Evolutionary conservation across 179 eudicot genomes (phyloP), one percentile per base, ranked within the genome.

Genomic region (Gypsophila paniculata): DNA sequence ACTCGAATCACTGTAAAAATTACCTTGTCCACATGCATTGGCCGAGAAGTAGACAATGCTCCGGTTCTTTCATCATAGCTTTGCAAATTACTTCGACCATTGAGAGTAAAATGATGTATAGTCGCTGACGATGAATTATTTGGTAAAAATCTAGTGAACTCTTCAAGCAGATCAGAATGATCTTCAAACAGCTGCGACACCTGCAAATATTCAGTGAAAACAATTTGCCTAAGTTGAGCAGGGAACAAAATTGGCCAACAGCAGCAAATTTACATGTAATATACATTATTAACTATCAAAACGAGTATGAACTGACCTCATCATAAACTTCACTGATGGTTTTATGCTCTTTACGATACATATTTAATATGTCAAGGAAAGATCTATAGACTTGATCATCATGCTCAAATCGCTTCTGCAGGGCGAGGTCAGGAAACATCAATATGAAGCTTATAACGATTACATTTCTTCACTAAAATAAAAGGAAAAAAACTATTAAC

Each of bases 331-430:
- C 97, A 62, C 70, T 78, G 58, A 94, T 94, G 71, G 80, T 82
- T 80, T 94, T 94, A 79, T 88, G 92, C 73, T 90, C 97, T 81
- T 88, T 94, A 68, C 99, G 86, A 42, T 94, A 94, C 96, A 94
- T 90, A 76, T 94, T 94, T 76, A 94, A 80, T 72, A 94, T 91
- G 62, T 94, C 99, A 29, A 94, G 87, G 80, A 94, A 94, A 42
- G 97, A 90, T 81, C 90, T 94, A 76, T 94, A 94, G 19, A 91
- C 96, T 77, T 82, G 95, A 72, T 94, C 97, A 23, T 94, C 99
- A 76, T 82, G 73, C 81, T 87, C 92, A 75, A 94, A 94, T 55
- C 99, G 94, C 42, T 74, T 90, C 99, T 94, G 97, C 76, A 85
- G 12, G 51, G 19, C 29, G 46, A 23, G 13, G 62, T 57, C 67